These are phyloP conservation scores for Gonapodya sp. DNA, from an alignment of 192 early-diverging fungal species.

Conservation along the genomic window DNA sequence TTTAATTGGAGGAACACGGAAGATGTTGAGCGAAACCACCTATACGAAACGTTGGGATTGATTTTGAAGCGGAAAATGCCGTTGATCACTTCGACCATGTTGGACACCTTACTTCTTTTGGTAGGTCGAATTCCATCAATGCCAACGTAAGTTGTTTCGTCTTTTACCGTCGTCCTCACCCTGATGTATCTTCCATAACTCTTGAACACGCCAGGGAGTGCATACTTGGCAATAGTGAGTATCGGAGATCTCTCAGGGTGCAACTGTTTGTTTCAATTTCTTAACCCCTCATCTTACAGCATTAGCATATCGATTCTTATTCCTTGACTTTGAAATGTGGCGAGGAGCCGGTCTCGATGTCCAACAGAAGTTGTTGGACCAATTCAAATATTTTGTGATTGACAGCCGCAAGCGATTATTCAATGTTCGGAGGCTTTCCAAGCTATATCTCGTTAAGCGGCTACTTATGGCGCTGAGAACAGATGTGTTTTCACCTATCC, in stretches of 20 bases:
- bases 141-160: slow-evolving; percentile 29
- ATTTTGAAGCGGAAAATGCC: slow-evolving; percentile 54
- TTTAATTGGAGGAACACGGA: slow-evolving; percentile 60
- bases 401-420: slow-evolving; percentile 40
- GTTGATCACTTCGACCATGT: slow-evolving; percentile 39
- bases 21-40: slow-evolving; percentile 58
- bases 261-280: not conserved
- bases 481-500: slow-evolving; percentile 44
- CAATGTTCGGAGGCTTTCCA: slow-evolving; percentile 45
- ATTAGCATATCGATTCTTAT: slow-evolving; percentile 47
- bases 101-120: slow-evolving; percentile 49
- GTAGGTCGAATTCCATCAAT: slow-evolving; percentile 46
- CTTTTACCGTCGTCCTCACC: not conserved
- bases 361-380: slow-evolving; percentile 46
- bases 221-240: slow-evolving; percentile 41
- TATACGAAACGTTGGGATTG: slow-evolving; percentile 55
- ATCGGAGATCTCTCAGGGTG: not conserved
- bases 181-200: not conserved
- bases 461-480: slow-evolving; percentile 46
- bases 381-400: slow-evolving; percentile 48
- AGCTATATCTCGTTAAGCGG: slow-evolving; percentile 51
- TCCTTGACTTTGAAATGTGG: slow-evolving; percentile 65
- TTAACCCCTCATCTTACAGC: slow-evolving; percentile 9
- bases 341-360: slow-evolving; percentile 37
- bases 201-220: slow-evolving; percentile 34